Evolutionary conservation across 2,329 filamentous ascomycete genomes (phyloP), one percentile per base, ranked within the genome.

Genomic region (Arachnomyces sp.): DNA sequence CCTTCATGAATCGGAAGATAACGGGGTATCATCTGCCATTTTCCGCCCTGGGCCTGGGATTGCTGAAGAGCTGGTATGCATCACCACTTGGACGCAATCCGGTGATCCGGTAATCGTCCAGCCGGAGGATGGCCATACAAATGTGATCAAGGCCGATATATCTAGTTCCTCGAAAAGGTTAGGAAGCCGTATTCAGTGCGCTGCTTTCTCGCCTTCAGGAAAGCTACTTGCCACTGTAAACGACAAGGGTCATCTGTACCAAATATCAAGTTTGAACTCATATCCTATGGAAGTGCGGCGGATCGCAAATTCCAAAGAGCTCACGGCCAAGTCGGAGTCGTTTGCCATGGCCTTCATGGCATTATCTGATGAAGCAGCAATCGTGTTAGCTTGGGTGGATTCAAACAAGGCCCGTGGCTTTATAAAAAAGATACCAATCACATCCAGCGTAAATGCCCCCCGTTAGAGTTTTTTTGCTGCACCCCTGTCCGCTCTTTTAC

Each of bases 61-160:
- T 3, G 60, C 62, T 25, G 62, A 64, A 11, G 52, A 59, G 31
- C 39, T 67, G 12, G 44, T 68, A 3, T 66, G 63, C 37, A 51
- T 68, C 12, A 62, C 57, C 1, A 67, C 64, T 0, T 68, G 65
- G 65, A 68, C 65, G 2, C 65, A 67, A 43, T 66, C 62, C 1
- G 65, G 65, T 2, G 51, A 52, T n/a, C 65, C 65, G 0, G 45
- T 67, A 4, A 51, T 68, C 2, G 52, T 66, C 2, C 62, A 67
- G 36, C 63, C 63, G 7, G 52, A 55, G 34, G 59, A 60, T 32
- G 62, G 62, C 1, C 56, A 65, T 36, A 53, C 51, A 41, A 60
- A 50, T 7, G 58, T 62, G 5, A 57, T 68, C 28, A 57, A 52
- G 31, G 52, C 56, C 0, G 57, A 62, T 12, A 31, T 45, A 0